Evolutionary conservation across 2,329 filamentous ascomycete species (phyloP), one percentile per base, ranked within the genome.

Genomic region (Keithomyces neogunnii): DNA sequence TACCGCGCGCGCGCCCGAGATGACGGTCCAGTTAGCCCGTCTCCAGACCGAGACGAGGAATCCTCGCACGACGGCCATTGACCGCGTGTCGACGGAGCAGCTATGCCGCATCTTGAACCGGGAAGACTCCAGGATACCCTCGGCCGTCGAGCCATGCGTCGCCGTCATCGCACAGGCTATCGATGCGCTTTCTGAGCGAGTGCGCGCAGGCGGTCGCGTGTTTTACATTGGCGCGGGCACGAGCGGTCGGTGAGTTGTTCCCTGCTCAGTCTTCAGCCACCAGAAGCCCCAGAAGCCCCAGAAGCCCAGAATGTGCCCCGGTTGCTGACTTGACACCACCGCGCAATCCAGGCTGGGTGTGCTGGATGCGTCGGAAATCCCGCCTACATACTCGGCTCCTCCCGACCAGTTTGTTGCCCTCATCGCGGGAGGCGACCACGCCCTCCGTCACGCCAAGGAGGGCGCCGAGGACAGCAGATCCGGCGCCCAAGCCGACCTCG

Each of bases 351-450:
- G 69, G 51, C 59, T 72, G 5, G 69, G 69, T 3, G 63, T 71
- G 32, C 50, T 72, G 29, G 70, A 73, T 54, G 67, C 68, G 6
- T 71, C 69, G 1, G 71, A 73, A 49, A 70, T 72, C 28, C 66
- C 66, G 3, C 69, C 69, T 2, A 73, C 69, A 0, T 72, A 67
- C 49, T 70, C 69, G 6, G 67, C 67, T 8, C 63, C 68, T 2
- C 56, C 62, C 10, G 60, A 54, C 5, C 70, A 72, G 50, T 73
- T 73, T 45, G 54, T 73, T 8, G 69, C 64, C 3, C 51, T 72
- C 11, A 72, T 73, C 42, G 70, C 70, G 0, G 69, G 70, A 2
- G 71, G 70, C 8, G 69, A 73, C 58, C 56, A 57, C 9, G 69
- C 70, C 2, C 65, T 73, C 47, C 64, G 69, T 9, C 56, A 63